Conservation (phyloP, 2,329 filamentous ascomycete species). For the Colletotrichum australisinense region DNA sequence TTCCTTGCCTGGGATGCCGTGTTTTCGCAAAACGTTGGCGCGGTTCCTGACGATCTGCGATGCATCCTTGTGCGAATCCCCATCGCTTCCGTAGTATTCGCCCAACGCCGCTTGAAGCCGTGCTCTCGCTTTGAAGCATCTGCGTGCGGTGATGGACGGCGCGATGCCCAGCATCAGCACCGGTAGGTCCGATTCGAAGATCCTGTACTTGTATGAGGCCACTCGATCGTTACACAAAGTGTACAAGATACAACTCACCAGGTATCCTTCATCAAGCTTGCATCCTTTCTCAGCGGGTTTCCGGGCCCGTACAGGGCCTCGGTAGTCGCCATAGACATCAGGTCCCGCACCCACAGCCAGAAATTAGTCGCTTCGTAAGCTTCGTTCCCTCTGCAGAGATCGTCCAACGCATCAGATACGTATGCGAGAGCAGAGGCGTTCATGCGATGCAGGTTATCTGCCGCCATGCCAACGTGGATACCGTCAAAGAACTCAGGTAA, state of each 20-base stretch:
- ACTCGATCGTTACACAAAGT: rapidly evolving
- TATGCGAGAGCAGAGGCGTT: slow-evolving; percentile 27
- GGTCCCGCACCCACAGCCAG: slow-evolving; percentile 50
- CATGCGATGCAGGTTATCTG: slow-evolving; percentile 17
- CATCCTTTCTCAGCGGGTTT: slow-evolving; percentile 52
- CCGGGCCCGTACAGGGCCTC: slow-evolving; percentile 54
- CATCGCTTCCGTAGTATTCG: slow-evolving; percentile 44
- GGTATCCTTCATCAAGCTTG: slow-evolving; percentile 46
- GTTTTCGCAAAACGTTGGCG: slow-evolving; percentile 41
- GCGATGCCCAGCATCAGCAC: slow-evolving; percentile 42
- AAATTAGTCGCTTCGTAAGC: slow-evolving; percentile 42
- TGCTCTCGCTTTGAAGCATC: slow-evolving; percentile 43
- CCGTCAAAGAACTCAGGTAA: slow-evolving; percentile 18
- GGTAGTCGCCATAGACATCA: slow-evolving; percentile 51
- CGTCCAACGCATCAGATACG: slow-evolving; percentile 16
- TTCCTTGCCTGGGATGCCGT: slow-evolving; percentile 42
- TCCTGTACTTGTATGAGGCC: not conserved
- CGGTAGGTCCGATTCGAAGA: slow-evolving; percentile 10
- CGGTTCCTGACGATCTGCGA: slow-evolving; percentile 44
- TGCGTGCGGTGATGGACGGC: slow-evolving; percentile 43
- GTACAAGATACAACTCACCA: slow-evolving; percentile 38
- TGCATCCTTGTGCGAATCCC: slow-evolving; percentile 42
- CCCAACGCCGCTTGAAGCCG: slow-evolving; percentile 42
- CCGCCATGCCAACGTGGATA: slow-evolving; percentile 18
- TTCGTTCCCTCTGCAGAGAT: slow-evolving; percentile 39